Evolutionary conservation across 2,329 filamentous ascomycete genomes (phyloP), one percentile per base, ranked within the genome.

Genomic region (Purpureocillium lavendulum): DNA sequence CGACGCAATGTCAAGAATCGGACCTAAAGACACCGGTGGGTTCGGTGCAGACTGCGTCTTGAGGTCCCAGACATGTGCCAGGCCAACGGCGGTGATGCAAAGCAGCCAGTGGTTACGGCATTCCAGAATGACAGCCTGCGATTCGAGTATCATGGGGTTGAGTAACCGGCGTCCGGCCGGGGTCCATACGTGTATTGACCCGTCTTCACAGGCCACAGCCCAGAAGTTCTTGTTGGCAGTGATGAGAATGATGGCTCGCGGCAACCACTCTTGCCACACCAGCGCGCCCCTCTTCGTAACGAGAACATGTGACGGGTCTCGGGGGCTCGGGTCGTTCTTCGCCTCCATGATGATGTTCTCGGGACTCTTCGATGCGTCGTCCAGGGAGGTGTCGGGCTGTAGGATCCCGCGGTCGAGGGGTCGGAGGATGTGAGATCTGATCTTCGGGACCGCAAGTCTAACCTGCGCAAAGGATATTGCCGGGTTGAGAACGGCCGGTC

Each of bases 31-130:
- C 12, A 96, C 76, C 0, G 92, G 90, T 2, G 90, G 88, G 56
- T 96, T 89, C 14, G 88, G 86, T 1, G 89, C 83, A 3, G 81
- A 80, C 55, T 94, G 81, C 0, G 78, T 84, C 49, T 83, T 83
- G 43, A 96, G 71, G 57, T 97, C 90, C 89, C 90, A 98, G 32
- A 98, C 86, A 59, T 97, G 82, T 51, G 83, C 92, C 62, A 90
- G 77, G 5, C 92, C 92, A 4, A 86, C 83, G 1, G 90, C 84
- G 4, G 87, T 90, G 46, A 98, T 84, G 55, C 85, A 90, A 37
- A 98, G 71, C 5, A 98, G 67, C 85, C 87, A 97, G 65, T 84
- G 84, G 10, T 85, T 86, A 40, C 89, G 79, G 52, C 84, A 90
- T 58, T 97, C 92, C 18, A 98, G 71, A 41, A 98, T 92, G 26